A percentile compares a stretch with the other conserved stretches of the same genome.
phyloP scores from a whole-genome alignment of 176 grass and related monocot genomes.

The Bonia amplexicaulis region DNA sequence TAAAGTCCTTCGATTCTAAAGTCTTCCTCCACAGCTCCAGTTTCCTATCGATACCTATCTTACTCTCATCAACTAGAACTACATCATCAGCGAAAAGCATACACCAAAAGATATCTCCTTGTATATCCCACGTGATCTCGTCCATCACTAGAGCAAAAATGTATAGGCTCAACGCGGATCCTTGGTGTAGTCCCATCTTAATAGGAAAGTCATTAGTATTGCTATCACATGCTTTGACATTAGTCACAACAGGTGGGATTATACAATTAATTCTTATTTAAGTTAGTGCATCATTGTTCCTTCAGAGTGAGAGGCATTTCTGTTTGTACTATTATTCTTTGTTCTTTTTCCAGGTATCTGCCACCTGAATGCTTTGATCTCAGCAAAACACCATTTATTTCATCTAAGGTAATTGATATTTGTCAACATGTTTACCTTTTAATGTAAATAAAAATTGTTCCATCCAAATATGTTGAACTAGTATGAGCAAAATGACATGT shows the following conservation, averaged over 20 bases:
- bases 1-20: too few species aligned
- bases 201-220: too few species aligned
- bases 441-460: neutral
- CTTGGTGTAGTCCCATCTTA: too few species aligned
- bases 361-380: slow-evolving; percentile 99
- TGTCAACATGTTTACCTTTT: slow-evolving; percentile 18
- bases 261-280: neutral
- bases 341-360: slow-evolving; percentile 76
- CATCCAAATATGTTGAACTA: neutral
- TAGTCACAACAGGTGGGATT: neutral
- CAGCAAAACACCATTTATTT: slow-evolving; percentile 94
- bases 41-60: too few species aligned
- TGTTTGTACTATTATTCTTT: neutral
- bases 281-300: neutral
- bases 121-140: too few species aligned
- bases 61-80: too few species aligned
- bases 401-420: slow-evolving; percentile 75
- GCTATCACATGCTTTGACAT: too few species aligned
- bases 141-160: too few species aligned
- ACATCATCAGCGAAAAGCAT: too few species aligned
- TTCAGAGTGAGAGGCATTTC: neutral
- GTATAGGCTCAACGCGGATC: too few species aligned
- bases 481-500: neutral
- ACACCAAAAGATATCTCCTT: too few species aligned
- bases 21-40: too few species aligned